Evolutionary conservation across 2,329 filamentous ascomycete species (phyloP), one percentile per base, ranked within the genome.

Genomic region (Curvularia sp.): DNA sequence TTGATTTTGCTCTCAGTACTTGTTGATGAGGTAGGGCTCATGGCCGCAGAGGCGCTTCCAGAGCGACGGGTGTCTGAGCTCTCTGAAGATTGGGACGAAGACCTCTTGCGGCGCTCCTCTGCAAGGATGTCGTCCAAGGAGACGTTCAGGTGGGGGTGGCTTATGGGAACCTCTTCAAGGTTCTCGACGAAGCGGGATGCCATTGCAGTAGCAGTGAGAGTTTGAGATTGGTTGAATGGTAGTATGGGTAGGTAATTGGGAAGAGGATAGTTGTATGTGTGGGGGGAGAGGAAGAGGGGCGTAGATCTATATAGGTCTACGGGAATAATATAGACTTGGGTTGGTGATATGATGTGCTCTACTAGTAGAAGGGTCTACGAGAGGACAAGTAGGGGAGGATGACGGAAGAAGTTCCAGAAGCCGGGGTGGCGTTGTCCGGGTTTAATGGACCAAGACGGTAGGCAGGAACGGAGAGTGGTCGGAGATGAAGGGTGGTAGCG

Each of bases 121-220:
- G 74, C 74, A 25, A 78, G 70, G 19, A 78, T 75, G 60, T 78
- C 75, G 34, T 78, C 74, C 19, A 78, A 66, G 12, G 71, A 76
- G 61, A 78, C 74, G 54, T 78, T 78, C 63, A 76, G 74, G 47
- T 75, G 73, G 28, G 74, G 74, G 43, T 78, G 74, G 21, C 70
- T 73, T 60, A 74, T 74, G 18, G 73, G 70, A 19, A 73, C 72
- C 59, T 74, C 70, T 58, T 77, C 72, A 53, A 78, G 72, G 63
- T 76, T 73, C 52, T 78, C 76, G 49, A 74, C 73, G 49, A 78
- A 78, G 49, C 77, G 76, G 27, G 75, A 77, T 18, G 71, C 65
- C 69, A 76, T 76, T 57, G 55, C 65, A 55, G 58, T 55, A 51
- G 46, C 49, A 10, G 45, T 52, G 28, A 30, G 32, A 18, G 13